Conservation (phyloP, 2,329 filamentous ascomycete species). For the Salinomyces thailandicus region DNA sequence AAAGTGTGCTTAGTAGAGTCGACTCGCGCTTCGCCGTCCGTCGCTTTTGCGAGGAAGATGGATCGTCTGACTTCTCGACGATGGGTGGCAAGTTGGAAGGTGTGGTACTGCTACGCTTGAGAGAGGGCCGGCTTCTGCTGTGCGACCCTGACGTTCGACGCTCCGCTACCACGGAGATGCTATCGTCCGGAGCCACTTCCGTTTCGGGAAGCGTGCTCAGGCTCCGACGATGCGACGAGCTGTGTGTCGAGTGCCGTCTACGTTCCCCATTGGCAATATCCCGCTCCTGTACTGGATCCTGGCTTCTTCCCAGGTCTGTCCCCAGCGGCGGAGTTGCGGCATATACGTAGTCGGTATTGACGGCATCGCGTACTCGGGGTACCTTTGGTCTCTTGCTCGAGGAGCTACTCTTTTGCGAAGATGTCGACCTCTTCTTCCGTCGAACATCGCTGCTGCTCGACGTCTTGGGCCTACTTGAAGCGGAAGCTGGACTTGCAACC, state of each 20-base stretch:
- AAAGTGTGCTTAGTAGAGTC: constrained; percentile 15
- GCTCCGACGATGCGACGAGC: constrained; percentile 3
- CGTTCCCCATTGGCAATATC: background rate
- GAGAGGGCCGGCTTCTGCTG: constrained; percentile 7
- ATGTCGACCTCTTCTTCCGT: background rate
- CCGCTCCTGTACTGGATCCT: too few species aligned
- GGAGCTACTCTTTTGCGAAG: background rate
- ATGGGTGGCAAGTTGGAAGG: constrained; percentile 14
- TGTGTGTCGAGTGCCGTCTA: constrained; percentile 6
- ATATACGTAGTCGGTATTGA: background rate
- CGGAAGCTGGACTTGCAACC: background rate
- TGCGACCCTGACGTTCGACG: constrained; percentile 4
- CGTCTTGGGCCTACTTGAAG: background rate
- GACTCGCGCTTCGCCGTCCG: constrained; percentile 18
- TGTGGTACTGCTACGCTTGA: constrained; percentile 12
- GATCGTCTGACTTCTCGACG: constrained; percentile 14
- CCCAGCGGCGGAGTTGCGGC: background rate
- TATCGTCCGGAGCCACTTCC: constrained; percentile 23
- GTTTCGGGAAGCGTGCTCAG: background rate
- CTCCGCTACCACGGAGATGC: constrained; percentile 16
- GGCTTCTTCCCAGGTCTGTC: background rate
- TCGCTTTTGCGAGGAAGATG: constrained; percentile 11
- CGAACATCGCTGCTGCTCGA: background rate
- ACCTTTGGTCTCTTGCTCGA: background rate
- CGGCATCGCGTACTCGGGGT: background rate